Evolutionary conservation across 108 stramenopile species (phyloP).

Genomic region (Discostella pseudostelligera): DNA sequence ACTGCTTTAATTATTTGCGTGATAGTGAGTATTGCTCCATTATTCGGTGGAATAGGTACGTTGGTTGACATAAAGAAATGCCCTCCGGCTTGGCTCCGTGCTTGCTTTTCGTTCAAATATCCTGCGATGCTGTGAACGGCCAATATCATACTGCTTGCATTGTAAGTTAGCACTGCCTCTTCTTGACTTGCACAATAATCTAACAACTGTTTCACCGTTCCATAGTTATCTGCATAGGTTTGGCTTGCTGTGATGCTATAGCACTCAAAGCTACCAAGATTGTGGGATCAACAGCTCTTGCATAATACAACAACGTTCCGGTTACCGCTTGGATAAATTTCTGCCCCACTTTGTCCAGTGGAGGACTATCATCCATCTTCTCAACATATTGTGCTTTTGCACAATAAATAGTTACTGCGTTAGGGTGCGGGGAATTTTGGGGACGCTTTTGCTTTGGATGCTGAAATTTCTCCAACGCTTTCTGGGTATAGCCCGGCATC

Average conservation of each 20-base stretch:
- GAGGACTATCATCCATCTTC: constrained; percentile 9
- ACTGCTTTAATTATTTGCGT: constrained; percentile 9
- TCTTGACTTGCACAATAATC: constrained; percentile 48
- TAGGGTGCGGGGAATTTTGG: background rate
- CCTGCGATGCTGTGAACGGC: constrained; percentile 30
- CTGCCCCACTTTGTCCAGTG: constrained; percentile 10
- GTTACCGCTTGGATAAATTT: constrained; percentile 41
- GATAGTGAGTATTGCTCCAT: constrained; percentile 14
- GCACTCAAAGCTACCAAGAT: constrained; percentile 22
- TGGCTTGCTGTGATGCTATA: constrained; percentile 29
- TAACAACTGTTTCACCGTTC: constrained; percentile 21
- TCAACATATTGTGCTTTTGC: background rate
- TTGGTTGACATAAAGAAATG: constrained; percentile 15
- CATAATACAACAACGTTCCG: constrained; percentile 43
- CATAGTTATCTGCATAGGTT: constrained; percentile 13
- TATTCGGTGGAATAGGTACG: background rate
- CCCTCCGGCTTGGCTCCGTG: constrained; percentile 44
- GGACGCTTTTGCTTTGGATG: background rate
- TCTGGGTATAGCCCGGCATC: constrained; percentile 52
- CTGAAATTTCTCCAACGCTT: background rate
- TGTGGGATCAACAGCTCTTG: constrained; percentile 40
- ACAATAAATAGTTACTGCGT: background rate
- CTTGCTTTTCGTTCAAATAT: constrained; percentile 38
- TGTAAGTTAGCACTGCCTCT: constrained; percentile 35
- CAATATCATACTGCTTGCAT: constrained; percentile 42